Evolutionary conservation across 2,329 filamentous ascomycete species (phyloP), one percentile per base, ranked within the genome.

Genomic region (Phoma sp.): DNA sequence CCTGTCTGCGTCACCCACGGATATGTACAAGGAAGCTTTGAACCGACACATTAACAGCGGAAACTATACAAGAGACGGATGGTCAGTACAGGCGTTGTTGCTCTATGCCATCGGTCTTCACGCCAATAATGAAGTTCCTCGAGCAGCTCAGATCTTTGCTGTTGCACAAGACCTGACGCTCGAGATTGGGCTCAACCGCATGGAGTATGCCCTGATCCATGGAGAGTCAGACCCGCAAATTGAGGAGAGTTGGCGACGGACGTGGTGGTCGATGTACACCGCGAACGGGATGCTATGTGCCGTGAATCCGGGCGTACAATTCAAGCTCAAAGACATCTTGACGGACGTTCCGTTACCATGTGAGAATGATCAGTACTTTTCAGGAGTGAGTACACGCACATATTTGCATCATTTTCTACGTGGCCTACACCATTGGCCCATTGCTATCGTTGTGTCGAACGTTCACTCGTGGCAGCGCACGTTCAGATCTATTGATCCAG

Each of bases 201-300:
- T 84, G 43, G 81, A 84, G 0, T 96, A 87, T 71, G 88, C 91
- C 0, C 76, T 81, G 0, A 75, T 82, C 5, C 80, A 91, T 64
- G 88, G 89, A 15, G 79, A 82, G 25, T 85, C 85, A 5, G 85
- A 89, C 55, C 81, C 85, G 0, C 80, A 92, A 1, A 72, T 93
- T 3, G 90, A 94, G 70, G 93, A 97, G 74, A 91, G 88, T 71
- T 89, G 91, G 85, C 85, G 92, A 17, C 83, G 93, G 55, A 97
- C 92, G 1, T 97, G 92, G 92, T 97, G 93, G 93, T 92, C 85
- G 65, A 68, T 91, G 35, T 94, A 88, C 69, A 84, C 91, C n/a
- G 84, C 91, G 13, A 92, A 96, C 71, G 91, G 89, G 50, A 89
- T 96, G 83, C 83, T 96, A 62, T 90, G 91, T 5, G 91, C 90